Base-by-base conservation (phyloP, 139 green algal genomes). In the Chlorella ohadii region DNA sequence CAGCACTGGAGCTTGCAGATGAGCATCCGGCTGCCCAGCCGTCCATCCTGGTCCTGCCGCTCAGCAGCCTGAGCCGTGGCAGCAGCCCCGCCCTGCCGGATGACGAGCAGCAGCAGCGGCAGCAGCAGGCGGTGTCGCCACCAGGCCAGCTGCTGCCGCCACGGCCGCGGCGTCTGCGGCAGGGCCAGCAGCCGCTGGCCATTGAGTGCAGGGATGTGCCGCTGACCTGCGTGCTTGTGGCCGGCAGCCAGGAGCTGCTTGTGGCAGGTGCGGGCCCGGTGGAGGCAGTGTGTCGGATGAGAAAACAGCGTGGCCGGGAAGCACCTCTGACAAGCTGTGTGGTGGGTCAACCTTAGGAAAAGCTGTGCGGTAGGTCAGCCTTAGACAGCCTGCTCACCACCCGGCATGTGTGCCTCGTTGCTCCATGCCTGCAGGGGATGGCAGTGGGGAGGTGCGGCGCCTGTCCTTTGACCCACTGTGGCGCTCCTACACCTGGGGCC, bases 401-500 rank as follows among this genome's bases (percentile, higher is more conserved):
- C 44, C 9, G 20, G 33, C 64, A n/a, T 41, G 31, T 33, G 59
- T 22, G 38, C 38, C 9, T 57, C 31, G 4, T 41, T 0, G 6
- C 33, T 27, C 13, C 16, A 17, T 12, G 1, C 7, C 6, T 44
- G 76, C 76, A 82, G 76, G 76, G 36, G 38, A 72, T 33, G 76
- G 76, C 59, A 17, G 56, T 27, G 27, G 28, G 25, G 51, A 59
- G 51, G 76, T 82, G 76, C 59, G 19, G 34, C 76, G 36, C 11
- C 57, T 82, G 12, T 56, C 71, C 57, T 82, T 82, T 72, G 59
- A 72, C 36, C 76, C 59, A 0, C 57, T 72, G 19, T 82, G 76
- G 76, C 57, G 76, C 12, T 41, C 59, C 38, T 82, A 82, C 76
- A 82, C 56, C 36, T 82, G 76, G 76, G 57, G 13, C 56, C 68